Percentiles rank a stretch among this genome's conserved stretches.
Evolutionary conservation across 2,329 filamentous ascomycete species (phyloP).

Genomic region (Xylariaceae sp.): DNA sequence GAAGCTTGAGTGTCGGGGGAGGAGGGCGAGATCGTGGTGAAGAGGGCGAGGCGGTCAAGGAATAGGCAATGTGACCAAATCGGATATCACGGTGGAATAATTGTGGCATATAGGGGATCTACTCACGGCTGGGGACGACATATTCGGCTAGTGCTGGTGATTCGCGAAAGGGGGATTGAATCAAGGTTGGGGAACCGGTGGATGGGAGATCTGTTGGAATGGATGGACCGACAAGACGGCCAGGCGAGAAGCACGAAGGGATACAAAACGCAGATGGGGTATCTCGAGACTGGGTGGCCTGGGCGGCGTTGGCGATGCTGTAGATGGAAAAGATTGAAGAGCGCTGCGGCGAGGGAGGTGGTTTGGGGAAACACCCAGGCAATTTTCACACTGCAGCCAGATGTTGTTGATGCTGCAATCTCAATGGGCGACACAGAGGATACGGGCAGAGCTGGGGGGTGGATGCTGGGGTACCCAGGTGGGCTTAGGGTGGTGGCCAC

Average conservation of each 20-base stretch:
- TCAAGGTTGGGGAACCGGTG: not conserved
- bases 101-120: conserved; percentile 21
- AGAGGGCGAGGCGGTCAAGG: conserved; percentile 16
- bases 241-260: conserved; percentile 4
- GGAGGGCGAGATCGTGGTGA: conserved; percentile 4
- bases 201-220: not conserved
- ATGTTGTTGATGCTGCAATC: conserved; percentile 1
- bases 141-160: conserved; percentile 30
- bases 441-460: not conserved
- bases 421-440: not conserved
- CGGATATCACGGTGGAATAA: conserved; percentile 6
- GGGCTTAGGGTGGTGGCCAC: too few relatives aligned
- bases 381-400: not conserved
- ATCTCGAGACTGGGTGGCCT: conserved; percentile 22
- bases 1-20: not conserved
- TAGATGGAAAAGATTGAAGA: conserved; percentile 13
- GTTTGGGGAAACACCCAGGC: conserved; percentile 17
- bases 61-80: conserved; percentile 15
- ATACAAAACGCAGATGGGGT: conserved; percentile 26
- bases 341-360: conserved; percentile 19
- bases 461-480: not conserved
- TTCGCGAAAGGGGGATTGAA: conserved; percentile 17
- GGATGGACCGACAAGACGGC: conserved; percentile 13
- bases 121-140: conserved; percentile 36
- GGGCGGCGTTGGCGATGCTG: conserved; percentile 16